phyloP scores from a whole-genome alignment of 176 grass and related monocot genomes.

The barley (Hordeum vulgare) region MorexV3_pseudomolecules_assembly NC_058524.1:538014820-538015319 shows the following conservation, averaged over 20 bases:
- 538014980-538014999: background rate
- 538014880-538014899: background rate
- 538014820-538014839: background rate
- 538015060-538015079: background rate
- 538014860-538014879: background rate
- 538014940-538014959: background rate
- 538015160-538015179: background rate
- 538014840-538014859: background rate
- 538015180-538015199: background rate
- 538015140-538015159: background rate
- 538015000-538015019: background rate
- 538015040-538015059: constrained; percentile 8
- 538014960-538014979: constrained; percentile 12
- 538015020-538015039: background rate
- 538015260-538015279: background rate
- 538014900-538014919: background rate
- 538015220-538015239: constrained; percentile 1
- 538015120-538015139: background rate
- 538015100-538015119: background rate
- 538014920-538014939: background rate
- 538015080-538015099: background rate
- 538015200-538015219: background rate
- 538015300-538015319: background rate
- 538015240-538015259: background rate
- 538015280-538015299: background rate